These are phyloP conservation scores for Schwanniomyces pseudopolymorphus DNA, from an alignment of 805 yeast species.

Conservation along the genomic window DNA sequence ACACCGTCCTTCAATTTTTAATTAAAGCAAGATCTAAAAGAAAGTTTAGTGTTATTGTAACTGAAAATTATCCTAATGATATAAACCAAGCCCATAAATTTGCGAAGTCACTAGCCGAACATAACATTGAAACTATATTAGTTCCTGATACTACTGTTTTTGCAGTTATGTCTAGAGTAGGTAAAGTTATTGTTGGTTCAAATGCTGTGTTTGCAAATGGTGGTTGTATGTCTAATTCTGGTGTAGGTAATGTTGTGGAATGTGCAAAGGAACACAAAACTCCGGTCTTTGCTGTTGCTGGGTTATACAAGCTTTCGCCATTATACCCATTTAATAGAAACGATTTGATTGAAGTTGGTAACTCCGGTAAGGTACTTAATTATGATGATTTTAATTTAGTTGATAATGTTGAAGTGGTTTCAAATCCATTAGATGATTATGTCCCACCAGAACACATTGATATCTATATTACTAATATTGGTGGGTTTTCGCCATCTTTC, in stretches of 20 bases:
- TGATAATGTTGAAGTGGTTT: constrained; percentile 68
- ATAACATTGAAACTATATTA: constrained; percentile 84
- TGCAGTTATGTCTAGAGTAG: constrained; percentile 96
- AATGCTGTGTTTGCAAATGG: constrained; percentile 94
- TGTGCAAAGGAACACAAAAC: constrained; percentile 93
- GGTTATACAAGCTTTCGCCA: constrained; percentile 89
- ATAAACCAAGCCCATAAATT: constrained; percentile 74
- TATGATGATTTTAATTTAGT: constrained; percentile 69
- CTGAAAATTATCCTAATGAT: constrained; percentile 91
- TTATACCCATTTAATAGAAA: constrained; percentile 87
- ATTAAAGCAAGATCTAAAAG: constrained; percentile 86
- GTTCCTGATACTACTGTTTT: constrained; percentile 91
- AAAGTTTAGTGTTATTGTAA: constrained; percentile 86
- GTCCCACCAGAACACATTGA: constrained; percentile 93
- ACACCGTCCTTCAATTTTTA: constrained; percentile 83
- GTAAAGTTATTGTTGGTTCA: constrained; percentile 92
- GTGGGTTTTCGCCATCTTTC: constrained; percentile 95
- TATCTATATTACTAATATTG: constrained; percentile 90
- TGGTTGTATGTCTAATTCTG: constrained; percentile 85
- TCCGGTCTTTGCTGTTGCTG: constrained; percentile 96
- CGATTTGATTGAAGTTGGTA: constrained; percentile 84
- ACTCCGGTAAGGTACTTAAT: constrained; percentile 82
- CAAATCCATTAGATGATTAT: constrained; percentile 88
- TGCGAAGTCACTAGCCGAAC: constrained; percentile 75
- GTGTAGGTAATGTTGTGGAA: constrained; percentile 90